A percentile compares a stretch with the other conserved stretches of the same genome.
Evolutionary conservation across 2,329 filamentous ascomycete genomes (phyloP).

Genomic region (Aspergillus ruber): DNA sequence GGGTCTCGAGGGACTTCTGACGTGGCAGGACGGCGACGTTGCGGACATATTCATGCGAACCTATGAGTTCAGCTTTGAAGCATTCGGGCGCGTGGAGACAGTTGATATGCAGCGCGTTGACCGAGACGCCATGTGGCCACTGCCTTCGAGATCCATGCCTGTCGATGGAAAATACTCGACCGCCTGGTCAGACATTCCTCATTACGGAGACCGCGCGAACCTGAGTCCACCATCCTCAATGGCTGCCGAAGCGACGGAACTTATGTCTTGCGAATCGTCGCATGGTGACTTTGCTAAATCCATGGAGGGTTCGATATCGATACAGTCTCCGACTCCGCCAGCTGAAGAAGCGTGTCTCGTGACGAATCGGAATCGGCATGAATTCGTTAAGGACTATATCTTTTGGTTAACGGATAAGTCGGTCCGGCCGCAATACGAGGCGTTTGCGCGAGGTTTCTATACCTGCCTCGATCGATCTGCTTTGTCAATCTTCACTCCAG

Average conservation of each 20-base stretch:
- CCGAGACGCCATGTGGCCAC: slow-evolving; percentile 32
- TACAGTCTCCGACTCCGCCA: slow-evolving; percentile 23
- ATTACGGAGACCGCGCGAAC: slow-evolving; percentile 11
- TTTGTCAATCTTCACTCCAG: slow-evolving; percentile 63
- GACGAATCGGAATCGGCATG: slow-evolving; percentile 68
- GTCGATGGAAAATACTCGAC: slow-evolving; percentile 7
- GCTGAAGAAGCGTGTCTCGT: slow-evolving; percentile 61
- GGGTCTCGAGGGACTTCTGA: slow-evolving; percentile 64
- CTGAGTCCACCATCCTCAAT: slow-evolving; percentile 18
- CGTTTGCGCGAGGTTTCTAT: slow-evolving; percentile 76
- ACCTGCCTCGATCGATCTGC: slow-evolving; percentile 65
- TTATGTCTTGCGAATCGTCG: slow-evolving; percentile 2
- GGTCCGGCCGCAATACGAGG: slow-evolving; percentile 67
- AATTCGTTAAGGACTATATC: slow-evolving; percentile 80
- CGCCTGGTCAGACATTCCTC: slow-evolving; percentile 18
- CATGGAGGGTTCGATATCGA: slow-evolving; percentile 14
- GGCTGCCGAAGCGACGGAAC: slow-evolving; percentile 13
- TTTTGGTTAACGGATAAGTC: slow-evolving; percentile 74
- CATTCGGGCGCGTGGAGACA: slow-evolving; percentile 48
- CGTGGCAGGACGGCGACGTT: slow-evolving; percentile 75
- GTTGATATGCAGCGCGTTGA: slow-evolving; percentile 48
- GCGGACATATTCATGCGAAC: slow-evolving; percentile 76
- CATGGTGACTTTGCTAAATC: slow-evolving; percentile 17
- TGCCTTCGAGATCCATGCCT: slow-evolving; percentile 8
- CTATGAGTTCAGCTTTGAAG: slow-evolving; percentile 73